Percentiles rank a stretch among this genome's conserved stretches.
Conservation (phyloP, 2,329 filamentous ascomycete species). For the Xylariales sp. region DNA sequence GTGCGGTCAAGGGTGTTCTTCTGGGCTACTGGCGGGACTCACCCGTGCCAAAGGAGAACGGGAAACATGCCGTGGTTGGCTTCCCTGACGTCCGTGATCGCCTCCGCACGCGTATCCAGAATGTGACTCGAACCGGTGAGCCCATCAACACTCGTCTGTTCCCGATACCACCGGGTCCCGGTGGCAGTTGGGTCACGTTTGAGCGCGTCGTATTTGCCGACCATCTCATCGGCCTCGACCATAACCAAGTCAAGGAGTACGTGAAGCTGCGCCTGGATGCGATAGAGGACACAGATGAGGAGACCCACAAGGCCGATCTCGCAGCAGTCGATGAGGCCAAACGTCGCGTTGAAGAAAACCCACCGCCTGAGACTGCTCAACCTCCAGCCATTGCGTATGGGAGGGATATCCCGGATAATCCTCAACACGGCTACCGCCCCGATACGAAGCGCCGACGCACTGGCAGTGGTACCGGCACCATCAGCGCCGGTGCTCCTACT, state of each 20-base stretch:
- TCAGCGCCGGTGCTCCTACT: constrained; percentile 20
- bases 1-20: constrained; percentile 39
- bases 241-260: constrained; percentile 58
- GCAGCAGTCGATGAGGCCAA: constrained; percentile 44
- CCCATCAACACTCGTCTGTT: constrained; percentile 39
- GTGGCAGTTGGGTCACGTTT: constrained; percentile 62
- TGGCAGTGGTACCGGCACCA: constrained; percentile 29
- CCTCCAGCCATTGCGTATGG: constrained; percentile 48
- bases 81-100: constrained; percentile 60
- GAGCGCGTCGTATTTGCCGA: constrained; percentile 54
- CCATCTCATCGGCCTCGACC: constrained; percentile 51
- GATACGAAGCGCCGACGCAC: constrained; percentile 45
- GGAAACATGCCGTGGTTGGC: constrained; percentile 56
- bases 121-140: constrained; percentile 42
- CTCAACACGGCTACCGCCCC: constrained; percentile 24
- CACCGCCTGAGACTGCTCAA: constrained; percentile 36
- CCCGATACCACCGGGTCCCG: constrained; percentile 50
- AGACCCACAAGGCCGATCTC: constrained; percentile 33
- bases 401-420: constrained; percentile 39
- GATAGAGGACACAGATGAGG: constrained; percentile 27
- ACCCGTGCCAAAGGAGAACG: constrained; percentile 37
- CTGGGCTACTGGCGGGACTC: constrained; percentile 61
- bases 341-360: constrained; percentile 36
- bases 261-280: constrained; percentile 48
- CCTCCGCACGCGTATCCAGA: constrained; percentile 55